These are phyloP conservation scores for Collybia nuda DNA, from an alignment of 768 basidiomycete genomes.

Conservation along the genomic window DNA sequence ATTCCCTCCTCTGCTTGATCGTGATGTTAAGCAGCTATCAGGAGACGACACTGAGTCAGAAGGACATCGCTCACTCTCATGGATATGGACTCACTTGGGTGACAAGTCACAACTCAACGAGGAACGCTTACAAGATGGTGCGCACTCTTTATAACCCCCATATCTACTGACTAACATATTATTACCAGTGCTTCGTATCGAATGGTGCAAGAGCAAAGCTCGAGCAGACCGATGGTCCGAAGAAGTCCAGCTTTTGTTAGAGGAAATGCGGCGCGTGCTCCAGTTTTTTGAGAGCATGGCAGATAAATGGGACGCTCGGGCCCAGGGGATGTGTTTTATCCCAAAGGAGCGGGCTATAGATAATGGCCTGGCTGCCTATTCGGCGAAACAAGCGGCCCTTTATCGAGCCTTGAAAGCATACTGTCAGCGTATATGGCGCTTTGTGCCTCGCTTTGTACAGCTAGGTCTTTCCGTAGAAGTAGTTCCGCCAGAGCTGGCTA, in stretches of 20 bases:
- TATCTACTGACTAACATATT: neutral
- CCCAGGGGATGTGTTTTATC: neutral
- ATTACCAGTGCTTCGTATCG: slow-evolving; percentile 1
- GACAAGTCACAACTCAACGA: neutral
- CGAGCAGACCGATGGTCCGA: no score
- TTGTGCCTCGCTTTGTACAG: neutral
- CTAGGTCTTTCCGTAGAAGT: no score
- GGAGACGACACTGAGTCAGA: neutral
- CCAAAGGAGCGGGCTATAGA: neutral
- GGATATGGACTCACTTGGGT: no score
- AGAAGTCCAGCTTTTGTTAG: no score
- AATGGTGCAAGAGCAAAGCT: slow-evolving; percentile 3
- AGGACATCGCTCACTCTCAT: neutral
- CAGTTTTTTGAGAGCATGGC: neutral
- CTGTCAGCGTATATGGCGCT: neutral
- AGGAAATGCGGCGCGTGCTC: slow-evolving; percentile 1
- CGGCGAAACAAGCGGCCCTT: neutral
- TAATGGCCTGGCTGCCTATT: slow-evolving; percentile 1
- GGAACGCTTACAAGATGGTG: neutral
- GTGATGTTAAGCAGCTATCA: neutral
- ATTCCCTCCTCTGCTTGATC: neutral
- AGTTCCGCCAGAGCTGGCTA: no score
- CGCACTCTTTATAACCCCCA: neutral
- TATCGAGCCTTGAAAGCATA: neutral
- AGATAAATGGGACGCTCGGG: neutral